phyloP scores from a whole-genome alignment of 192 early-diverging fungal species.

The Pilaira anomala region DNA sequence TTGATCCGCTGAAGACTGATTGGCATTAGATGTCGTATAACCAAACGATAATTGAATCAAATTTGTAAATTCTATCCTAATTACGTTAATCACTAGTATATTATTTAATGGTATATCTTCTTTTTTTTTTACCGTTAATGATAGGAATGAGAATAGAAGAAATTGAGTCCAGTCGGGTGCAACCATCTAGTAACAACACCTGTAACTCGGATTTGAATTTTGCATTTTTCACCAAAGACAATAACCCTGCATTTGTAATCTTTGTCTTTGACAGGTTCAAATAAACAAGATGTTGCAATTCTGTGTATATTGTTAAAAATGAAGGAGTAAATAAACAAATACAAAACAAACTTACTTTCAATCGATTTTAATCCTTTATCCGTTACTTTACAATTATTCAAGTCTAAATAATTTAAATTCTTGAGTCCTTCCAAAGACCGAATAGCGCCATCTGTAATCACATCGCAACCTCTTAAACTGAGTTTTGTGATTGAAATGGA shows the following conservation, averaged over 20 bases:
- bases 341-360: slow-evolving; percentile 21
- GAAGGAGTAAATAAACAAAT: background rate
- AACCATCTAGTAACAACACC: slow-evolving; percentile 38
- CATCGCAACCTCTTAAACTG: slow-evolving; percentile 39
- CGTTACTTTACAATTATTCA: slow-evolving; percentile 46
- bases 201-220: slow-evolving; percentile 29
- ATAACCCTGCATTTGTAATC: slow-evolving; percentile 47
- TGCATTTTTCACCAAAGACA: slow-evolving; percentile 23
- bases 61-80: slow-evolving; percentile 13
- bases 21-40: slow-evolving; percentile 9
- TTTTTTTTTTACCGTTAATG: slow-evolving; percentile 24
- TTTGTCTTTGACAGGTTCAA: slow-evolving; percentile 51
- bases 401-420: slow-evolving; percentile 43
- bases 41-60: slow-evolving; percentile 21
- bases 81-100: no score
- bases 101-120: background rate
- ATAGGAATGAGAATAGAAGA: slow-evolving; percentile 27
- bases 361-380: slow-evolving; percentile 41
- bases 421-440: slow-evolving; percentile 29
- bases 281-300: slow-evolving; percentile 21
- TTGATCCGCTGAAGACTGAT: slow-evolving; percentile 27
- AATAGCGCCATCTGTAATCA: slow-evolving; percentile 46
- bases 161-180: slow-evolving; percentile 27
- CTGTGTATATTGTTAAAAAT: slow-evolving; percentile 13
- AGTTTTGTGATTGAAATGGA: slow-evolving; percentile 34